Evolutionary conservation across 176 grass and related monocot genomes (phyloP).

Genomic region (Juncus effusus): DNA sequence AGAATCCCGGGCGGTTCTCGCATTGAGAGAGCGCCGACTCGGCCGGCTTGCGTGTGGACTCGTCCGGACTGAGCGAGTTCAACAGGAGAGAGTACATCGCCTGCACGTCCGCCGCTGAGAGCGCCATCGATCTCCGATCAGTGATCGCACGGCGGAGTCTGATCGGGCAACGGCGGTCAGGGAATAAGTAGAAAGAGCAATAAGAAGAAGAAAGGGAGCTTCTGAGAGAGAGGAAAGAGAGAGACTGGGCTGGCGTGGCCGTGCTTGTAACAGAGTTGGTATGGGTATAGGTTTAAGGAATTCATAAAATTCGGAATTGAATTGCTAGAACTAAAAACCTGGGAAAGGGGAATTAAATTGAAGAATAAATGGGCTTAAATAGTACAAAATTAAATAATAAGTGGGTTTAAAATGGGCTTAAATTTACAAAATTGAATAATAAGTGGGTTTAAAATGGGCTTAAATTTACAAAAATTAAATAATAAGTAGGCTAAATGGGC

Average conservation of each 20-base stretch:
- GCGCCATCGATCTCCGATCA: slow-evolving; percentile 48
- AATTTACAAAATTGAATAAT: background rate
- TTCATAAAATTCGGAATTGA: background rate
- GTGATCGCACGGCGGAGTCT: background rate
- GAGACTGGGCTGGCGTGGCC: background rate
- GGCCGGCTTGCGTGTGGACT: slow-evolving; percentile 59
- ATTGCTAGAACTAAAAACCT: background rate
- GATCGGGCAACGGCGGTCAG: slow-evolving; percentile 3
- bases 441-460: background rate
- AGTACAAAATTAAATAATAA: background rate
- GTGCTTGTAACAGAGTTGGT: background rate
- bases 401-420: background rate
- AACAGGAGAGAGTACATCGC: slow-evolving; percentile 75
- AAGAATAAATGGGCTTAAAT: background rate
- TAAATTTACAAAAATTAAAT: no score
- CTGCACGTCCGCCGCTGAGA: slow-evolving; percentile 78
- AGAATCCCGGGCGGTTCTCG: slow-evolving; percentile 81
- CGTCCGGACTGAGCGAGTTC: slow-evolving; percentile 82
- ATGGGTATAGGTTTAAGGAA: slow-evolving; percentile 16
- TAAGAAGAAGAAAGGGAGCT: no score
- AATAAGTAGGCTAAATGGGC: no score
- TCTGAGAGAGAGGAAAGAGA: background rate
- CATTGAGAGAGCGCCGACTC: slow-evolving; percentile 76
- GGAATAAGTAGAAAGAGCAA: no score
- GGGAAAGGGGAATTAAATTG: no score